Evolutionary conservation across 768 basidiomycete species (phyloP).

Genomic region (Tricholoma bakamatsutake): DNA sequence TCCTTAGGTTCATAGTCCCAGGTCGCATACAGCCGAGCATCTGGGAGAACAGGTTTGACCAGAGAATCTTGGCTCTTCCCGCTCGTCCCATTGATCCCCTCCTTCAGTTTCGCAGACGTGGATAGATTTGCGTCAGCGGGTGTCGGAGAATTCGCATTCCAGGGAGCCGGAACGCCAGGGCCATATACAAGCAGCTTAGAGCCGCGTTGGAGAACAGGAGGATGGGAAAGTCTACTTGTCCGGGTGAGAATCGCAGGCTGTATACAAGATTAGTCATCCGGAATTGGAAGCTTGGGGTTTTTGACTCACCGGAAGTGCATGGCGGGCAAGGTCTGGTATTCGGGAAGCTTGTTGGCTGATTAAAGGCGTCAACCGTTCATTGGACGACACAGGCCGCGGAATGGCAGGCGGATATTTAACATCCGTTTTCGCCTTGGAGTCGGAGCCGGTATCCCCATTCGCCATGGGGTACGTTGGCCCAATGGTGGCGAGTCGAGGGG

Average conservation of each 20-base stretch:
- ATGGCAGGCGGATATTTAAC: constrained; percentile 47
- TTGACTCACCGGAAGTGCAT: constrained; percentile 60
- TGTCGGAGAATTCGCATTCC: constrained; percentile 40
- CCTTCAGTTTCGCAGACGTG: constrained; percentile 18
- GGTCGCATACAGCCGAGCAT: constrained; percentile 49
- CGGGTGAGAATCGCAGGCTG: constrained; percentile 54
- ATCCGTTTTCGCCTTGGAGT: constrained; percentile 27
- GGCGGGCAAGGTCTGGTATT: constrained; percentile 60
- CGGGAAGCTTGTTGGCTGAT: constrained; percentile 59
- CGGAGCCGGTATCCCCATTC: constrained; percentile 23
- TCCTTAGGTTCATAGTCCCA: constrained; percentile 55
- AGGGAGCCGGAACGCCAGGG: constrained; percentile 42
- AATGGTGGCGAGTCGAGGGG: constrained; percentile 57
- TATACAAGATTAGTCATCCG: background rate
- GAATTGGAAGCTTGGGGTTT: background rate
- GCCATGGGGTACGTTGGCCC: constrained; percentile 63
- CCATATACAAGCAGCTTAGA: constrained; percentile 43
- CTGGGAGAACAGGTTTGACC: constrained; percentile 35
- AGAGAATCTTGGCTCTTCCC: constrained; percentile 22
- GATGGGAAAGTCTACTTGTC: constrained; percentile 59
- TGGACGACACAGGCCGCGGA: constrained; percentile 37
- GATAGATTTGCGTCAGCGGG: constrained; percentile 20
- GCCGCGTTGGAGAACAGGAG: constrained; percentile 54
- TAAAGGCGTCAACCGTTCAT: constrained; percentile 54
- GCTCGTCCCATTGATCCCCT: constrained; percentile 21